These are phyloP conservation scores for Cordyceps tenuipes DNA, from an alignment of 2,329 filamentous ascomycete genomes.

Conservation along the genomic window DNA sequence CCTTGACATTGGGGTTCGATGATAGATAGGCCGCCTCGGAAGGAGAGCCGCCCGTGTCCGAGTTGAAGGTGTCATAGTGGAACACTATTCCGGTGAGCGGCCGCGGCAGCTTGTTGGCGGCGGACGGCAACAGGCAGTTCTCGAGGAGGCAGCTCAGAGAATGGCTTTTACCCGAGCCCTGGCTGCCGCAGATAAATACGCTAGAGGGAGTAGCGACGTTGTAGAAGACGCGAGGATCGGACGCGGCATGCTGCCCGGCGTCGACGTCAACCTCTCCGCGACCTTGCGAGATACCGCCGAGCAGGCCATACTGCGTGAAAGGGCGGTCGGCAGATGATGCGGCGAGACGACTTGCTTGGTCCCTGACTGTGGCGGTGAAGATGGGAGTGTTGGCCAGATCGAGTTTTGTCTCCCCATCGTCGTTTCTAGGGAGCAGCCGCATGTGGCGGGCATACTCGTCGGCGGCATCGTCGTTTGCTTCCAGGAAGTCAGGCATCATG, in stretches of 20 bases:
- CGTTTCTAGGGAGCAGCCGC: background rate
- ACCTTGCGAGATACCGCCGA: background rate
- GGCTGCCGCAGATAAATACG: constrained; percentile 55
- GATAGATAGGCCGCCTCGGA: constrained; percentile 54
- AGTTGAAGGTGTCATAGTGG: constrained; percentile 52
- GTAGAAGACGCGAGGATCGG: constrained; percentile 31
- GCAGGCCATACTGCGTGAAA: constrained; percentile 22
- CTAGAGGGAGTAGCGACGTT: constrained; percentile 46
- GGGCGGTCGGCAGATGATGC: constrained; percentile 9
- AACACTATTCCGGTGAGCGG: constrained; percentile 56
- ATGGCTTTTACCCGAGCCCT: constrained; percentile 58
- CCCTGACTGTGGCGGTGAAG: constrained; percentile 22
- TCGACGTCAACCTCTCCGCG: background rate
- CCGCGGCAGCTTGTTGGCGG: constrained; percentile 35
- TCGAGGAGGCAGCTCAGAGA: constrained; percentile 49
- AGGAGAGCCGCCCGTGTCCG: constrained; percentile 37
- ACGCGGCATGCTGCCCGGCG: background rate
- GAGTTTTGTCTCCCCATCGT: background rate
- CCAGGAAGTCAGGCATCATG: background rate
- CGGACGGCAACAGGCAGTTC: constrained; percentile 43
- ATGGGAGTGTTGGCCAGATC: constrained; percentile 23
- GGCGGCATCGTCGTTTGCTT: background rate
- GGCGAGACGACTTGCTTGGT: background rate
- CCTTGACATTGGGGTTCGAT: constrained; percentile 32
- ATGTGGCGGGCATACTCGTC: constrained; percentile 9